These are phyloP conservation scores for Curvularia sp. DNA, from an alignment of 2,329 filamentous ascomycete genomes.

Conservation along the genomic window DNA sequence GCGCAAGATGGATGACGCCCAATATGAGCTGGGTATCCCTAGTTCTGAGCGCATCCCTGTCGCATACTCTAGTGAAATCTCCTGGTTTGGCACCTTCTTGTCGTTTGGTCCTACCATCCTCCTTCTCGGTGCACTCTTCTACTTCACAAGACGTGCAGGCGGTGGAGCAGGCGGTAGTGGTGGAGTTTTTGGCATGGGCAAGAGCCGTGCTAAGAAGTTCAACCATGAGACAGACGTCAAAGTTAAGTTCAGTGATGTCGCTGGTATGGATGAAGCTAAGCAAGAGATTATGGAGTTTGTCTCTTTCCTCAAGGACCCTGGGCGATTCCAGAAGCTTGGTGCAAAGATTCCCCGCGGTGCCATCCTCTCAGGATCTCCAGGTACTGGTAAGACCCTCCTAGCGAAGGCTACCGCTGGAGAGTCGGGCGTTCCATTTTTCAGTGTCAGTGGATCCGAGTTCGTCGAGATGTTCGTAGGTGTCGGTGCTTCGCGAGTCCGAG, in stretches of 20 bases:
- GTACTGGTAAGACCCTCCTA: slow-evolving; percentile 96
- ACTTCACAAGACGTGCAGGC: slow-evolving; percentile 76
- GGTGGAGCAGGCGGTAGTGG: slow-evolving; percentile 65
- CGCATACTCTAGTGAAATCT: slow-evolving; percentile 79
- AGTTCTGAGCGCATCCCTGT: slow-evolving; percentile 89
- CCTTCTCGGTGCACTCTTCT: slow-evolving; percentile 83
- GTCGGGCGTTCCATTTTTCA: slow-evolving; percentile 96
- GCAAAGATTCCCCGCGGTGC: slow-evolving; percentile 98
- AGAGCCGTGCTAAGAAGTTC: slow-evolving; percentile 95
- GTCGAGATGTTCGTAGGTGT: slow-evolving; percentile 99
- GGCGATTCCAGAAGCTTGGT: slow-evolving; percentile 89
- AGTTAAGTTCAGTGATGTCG: slow-evolving; percentile 96
- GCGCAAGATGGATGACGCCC: slow-evolving; percentile 83
- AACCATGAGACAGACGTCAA: slow-evolving; percentile 97
- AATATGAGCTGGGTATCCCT: slow-evolving; percentile 86
- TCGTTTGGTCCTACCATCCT: slow-evolving; percentile 87
- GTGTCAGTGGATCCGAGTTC: slow-evolving; percentile 97
- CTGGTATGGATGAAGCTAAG: slow-evolving; percentile 98
- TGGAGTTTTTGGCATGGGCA: slow-evolving; percentile 91
- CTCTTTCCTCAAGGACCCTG: slow-evolving; percentile 92
- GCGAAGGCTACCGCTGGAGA: slow-evolving; percentile 98
- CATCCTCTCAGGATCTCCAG: slow-evolving; percentile 94
- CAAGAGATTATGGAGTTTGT: slow-evolving; percentile 99
- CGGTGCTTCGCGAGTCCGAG: slow-evolving; percentile 90
- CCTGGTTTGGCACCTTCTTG: slow-evolving; percentile 74